phyloP scores from a whole-genome alignment of 1,284 basidiomycete species.

The Ustilago loliicola region DNA sequence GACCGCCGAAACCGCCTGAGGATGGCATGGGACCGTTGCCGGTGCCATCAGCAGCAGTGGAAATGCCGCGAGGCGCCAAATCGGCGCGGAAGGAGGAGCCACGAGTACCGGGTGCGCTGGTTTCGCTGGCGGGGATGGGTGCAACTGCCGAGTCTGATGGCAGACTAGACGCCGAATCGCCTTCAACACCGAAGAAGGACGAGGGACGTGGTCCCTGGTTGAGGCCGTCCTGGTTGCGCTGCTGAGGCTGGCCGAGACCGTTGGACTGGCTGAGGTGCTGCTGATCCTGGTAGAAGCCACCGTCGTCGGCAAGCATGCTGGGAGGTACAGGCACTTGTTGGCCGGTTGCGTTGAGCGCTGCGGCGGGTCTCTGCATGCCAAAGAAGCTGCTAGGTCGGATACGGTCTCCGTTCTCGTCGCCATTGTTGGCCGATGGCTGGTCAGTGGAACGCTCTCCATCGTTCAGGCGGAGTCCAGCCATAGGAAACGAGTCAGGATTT shows the following conservation, averaged over 20 bases:
- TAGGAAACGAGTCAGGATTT: constrained; percentile 13
- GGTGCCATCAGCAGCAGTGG: constrained; percentile 59
- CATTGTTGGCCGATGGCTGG: constrained; percentile 8
- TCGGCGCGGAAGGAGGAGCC: constrained; percentile 41
- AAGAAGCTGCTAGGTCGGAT: constrained; percentile 58
- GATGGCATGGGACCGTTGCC: constrained; percentile 57
- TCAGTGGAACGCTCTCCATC: constrained; percentile 17
- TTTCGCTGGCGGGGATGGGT: constrained; percentile 17
- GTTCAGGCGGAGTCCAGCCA: constrained; percentile 28
- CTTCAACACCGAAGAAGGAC: constrained; percentile 53
- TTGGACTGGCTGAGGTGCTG: constrained; percentile 37
- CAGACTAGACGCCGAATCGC: constrained; percentile 26
- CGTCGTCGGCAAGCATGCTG: constrained; percentile 38
- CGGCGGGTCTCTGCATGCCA: constrained; percentile 57
- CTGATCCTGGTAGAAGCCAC: constrained; percentile 44
- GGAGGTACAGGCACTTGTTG: constrained; percentile 45
- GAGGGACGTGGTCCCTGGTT: constrained; percentile 41
- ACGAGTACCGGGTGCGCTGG: constrained; percentile 18
- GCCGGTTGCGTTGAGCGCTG: constrained; percentile 46
- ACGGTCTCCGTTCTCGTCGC: constrained; percentile 34
- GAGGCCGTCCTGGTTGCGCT: constrained; percentile 20
- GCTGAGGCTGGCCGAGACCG: constrained; percentile 24
- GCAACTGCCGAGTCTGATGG: constrained; percentile 9
- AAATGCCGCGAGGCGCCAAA: constrained; percentile 40
- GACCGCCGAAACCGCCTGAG: constrained; percentile 42